Percentiles rank a stretch among this genome's conserved stretches.
These are phyloP conservation scores for Syzygium grande DNA, from an alignment of 345 rosid genomes.

Conservation along the genomic window DNA sequence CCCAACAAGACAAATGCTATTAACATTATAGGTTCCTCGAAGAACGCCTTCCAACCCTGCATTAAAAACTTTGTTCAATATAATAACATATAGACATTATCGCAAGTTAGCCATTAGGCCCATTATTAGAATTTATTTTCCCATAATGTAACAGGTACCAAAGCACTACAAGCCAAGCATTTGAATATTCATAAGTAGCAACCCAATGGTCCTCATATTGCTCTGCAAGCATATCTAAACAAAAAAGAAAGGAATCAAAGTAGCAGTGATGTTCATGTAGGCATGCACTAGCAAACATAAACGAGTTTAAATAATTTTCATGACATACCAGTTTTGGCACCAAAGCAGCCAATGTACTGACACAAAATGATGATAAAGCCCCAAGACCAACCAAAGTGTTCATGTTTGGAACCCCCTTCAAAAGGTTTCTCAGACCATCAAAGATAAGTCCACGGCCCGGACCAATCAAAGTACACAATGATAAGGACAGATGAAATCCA, in stretches of 20 bases:
- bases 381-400: conserved; percentile 96
- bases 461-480: conserved; percentile 83
- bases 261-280: neutral
- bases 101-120: neutral
- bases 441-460: conserved; percentile 86
- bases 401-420: conserved; percentile 89
- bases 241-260: neutral
- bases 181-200: neutral
- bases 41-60: conserved; percentile 97
- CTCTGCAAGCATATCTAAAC: neutral
- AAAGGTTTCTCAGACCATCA: conserved; percentile 77
- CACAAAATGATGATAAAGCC: conserved; percentile 86
- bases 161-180: neutral
- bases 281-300: neutral
- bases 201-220: neutral
- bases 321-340: conserved; percentile 69
- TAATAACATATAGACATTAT: neutral
- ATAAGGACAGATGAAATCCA: conserved; percentile 80
- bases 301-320: neutral
- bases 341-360: conserved; percentile 79
- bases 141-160: neutral
- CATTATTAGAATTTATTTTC: neutral
- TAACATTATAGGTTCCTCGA: conserved; percentile 95
- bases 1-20: conserved; percentile 92
- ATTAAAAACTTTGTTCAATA: neutral